These are phyloP conservation scores for Neurospora cerealis DNA, from an alignment of 495 filamentous ascomycete genomes.

Conservation along the genomic window DNA sequence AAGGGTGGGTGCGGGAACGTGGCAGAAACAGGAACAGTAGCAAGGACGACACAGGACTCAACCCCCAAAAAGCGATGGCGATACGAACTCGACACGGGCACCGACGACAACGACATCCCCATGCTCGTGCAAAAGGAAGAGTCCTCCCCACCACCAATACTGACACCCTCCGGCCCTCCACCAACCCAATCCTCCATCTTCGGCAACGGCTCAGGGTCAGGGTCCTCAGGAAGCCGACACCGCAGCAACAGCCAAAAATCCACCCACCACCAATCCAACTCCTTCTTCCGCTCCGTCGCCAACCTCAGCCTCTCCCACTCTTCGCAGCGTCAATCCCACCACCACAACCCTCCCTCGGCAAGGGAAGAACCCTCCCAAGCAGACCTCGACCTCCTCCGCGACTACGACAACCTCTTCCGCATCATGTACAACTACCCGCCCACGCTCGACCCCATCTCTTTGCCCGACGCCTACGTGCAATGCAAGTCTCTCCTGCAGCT, in stretches of 20 bases:
- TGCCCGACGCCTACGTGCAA: constrained; percentile 82
- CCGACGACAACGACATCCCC: constrained; percentile 65
- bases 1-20: constrained; percentile 42
- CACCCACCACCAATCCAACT: constrained; percentile 44
- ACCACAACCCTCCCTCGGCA: constrained; percentile 16
- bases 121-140: constrained; percentile 79
- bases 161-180: background rate
- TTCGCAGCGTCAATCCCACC: constrained; percentile 9
- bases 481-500: constrained; percentile 78
- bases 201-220: constrained; percentile 20
- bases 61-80: constrained; percentile 54
- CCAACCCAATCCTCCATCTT: constrained; percentile 28
- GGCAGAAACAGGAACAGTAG: constrained; percentile 15
- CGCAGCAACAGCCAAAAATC: constrained; percentile 19
- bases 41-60: constrained; percentile 10
- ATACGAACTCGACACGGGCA: constrained; percentile 76
- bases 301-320: constrained; percentile 49
- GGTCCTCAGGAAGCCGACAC: constrained; percentile 17
- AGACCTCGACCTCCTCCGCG: constrained; percentile 63
- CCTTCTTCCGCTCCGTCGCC: constrained; percentile 81
- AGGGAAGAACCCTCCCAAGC: constrained; percentile 24
- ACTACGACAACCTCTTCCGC: constrained; percentile 89
- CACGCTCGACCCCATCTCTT: constrained; percentile 67
- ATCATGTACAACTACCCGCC: constrained; percentile 90
- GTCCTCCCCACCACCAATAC: constrained; percentile 3